Evolutionary conservation across 2,329 filamentous ascomycete genomes (phyloP).

Genomic region (Pseudopithomyces chartarum): DNA sequence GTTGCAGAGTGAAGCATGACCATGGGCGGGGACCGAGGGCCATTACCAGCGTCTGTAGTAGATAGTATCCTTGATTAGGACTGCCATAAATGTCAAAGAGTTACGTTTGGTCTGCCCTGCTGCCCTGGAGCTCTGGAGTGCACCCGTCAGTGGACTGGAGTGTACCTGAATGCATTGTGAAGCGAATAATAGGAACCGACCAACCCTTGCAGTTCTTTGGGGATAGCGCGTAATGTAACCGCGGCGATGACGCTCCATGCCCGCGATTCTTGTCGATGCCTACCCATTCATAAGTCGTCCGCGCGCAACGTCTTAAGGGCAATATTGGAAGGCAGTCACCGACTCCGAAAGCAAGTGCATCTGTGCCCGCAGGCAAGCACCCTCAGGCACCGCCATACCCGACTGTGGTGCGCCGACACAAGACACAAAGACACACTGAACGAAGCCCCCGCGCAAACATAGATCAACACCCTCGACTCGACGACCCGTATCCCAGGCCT

Average conservation of each 20-base stretch:
- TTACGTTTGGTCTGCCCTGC: background rate
- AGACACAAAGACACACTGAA: too few relatives aligned
- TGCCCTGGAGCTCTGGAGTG: too few relatives aligned
- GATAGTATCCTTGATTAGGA: conserved; percentile 24
- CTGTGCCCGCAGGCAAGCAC: too few relatives aligned
- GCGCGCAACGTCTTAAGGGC: conserved; percentile 10
- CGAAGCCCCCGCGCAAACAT: too few relatives aligned
- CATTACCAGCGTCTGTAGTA: conserved; percentile 12
- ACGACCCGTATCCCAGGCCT: too few relatives aligned
- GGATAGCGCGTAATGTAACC: background rate
- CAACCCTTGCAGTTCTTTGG: background rate
- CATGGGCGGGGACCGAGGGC: background rate
- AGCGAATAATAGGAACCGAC: background rate
- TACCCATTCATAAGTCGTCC: too few relatives aligned
- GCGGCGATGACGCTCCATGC: conserved; percentile 6
- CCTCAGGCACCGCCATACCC: too few relatives aligned
- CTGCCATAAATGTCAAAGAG: conserved; percentile 1
- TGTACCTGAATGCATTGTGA: too few relatives aligned
- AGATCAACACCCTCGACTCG: too few relatives aligned
- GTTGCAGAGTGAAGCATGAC: background rate
- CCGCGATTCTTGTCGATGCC: too few relatives aligned
- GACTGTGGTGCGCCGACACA: too few relatives aligned
- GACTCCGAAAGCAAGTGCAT: background rate
- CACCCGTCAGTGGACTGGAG: too few relatives aligned
- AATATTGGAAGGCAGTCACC: background rate